Evolutionary conservation across 2,329 filamentous ascomycete species (phyloP), one percentile per base, ranked within the genome.

Genomic region (Neoarthrinium moseri): DNA sequence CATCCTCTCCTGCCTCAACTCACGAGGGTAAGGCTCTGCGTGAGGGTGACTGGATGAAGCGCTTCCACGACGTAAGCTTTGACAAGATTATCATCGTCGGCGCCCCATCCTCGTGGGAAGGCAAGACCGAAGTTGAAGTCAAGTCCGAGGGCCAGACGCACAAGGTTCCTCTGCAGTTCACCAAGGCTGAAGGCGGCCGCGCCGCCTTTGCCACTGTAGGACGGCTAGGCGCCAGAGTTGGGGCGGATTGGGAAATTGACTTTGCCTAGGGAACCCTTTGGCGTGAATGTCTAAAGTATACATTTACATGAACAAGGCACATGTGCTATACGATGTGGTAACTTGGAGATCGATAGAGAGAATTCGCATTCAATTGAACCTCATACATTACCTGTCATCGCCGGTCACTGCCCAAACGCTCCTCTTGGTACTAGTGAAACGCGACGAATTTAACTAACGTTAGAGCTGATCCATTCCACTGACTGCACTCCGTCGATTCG

Each of bases 11-110:
- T 52, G 74, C 86, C 6, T 81, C 80, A 57, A 67, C 69, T 21
- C 74, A 74, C 2, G 72, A 73, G 24, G 64, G 63, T 41, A 78
- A 77, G 56, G 78, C 78, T 4, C 70, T 83, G 52, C 80, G 87
- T 66, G 80, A 83, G 13, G 84, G 86, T 30, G 76, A 79, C 26
- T 97, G 91, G 74, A 69, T 91, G 51, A 88, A 92, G 75, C 75
- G 71, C 5, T 95, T 96, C 86, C 76, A 78, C 23, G 75, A 80
- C 35, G 90, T 97, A 3, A 72, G 78, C 6, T 83, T 97, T 1
- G 91, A 96, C 71, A 91, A 87, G 69, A 79, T 97, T 45, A 75
- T 97, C 37, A 58, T 99, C 39, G 83, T 97, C 17, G 89, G 89
- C 35, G 89, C 89, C 3, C 88, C 90, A 1, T 72, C 77, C 26